Conservation (phyloP, 2,329 filamentous ascomycete species). For the Metarhizium robertsii region DNA sequence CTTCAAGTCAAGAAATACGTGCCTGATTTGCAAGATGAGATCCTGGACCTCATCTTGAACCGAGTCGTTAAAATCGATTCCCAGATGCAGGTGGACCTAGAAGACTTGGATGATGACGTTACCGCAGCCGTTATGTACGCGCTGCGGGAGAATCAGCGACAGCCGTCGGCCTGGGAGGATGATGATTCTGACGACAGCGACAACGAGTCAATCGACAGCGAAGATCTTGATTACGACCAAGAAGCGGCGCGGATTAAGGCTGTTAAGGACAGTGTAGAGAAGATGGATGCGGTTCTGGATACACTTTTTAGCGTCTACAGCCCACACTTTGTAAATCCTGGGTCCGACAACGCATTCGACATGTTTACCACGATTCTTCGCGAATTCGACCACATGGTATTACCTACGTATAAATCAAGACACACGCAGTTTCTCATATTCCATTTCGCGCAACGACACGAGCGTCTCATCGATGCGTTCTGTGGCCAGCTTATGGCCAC, state of each 20-base stretch:
- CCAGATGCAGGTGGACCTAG: slow-evolving; percentile 86
- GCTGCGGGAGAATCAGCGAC: slow-evolving; percentile 20
- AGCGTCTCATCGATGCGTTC: slow-evolving; percentile 72
- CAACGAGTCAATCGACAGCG: slow-evolving; percentile 61
- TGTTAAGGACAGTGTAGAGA: slow-evolving; percentile 74
- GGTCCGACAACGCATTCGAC: slow-evolving; percentile 58
- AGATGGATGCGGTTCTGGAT: slow-evolving; percentile 86
- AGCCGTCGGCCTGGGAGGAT: slow-evolving; percentile 34
- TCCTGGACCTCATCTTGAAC: slow-evolving; percentile 75
- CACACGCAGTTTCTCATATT: slow-evolving; percentile 95
- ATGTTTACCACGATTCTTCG: slow-evolving; percentile 71
- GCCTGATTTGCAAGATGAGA: slow-evolving; percentile 66
- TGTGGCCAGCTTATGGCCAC: slow-evolving; percentile 56
- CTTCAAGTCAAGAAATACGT: slow-evolving; percentile 69
- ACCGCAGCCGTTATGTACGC: slow-evolving; percentile 61
- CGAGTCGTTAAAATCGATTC: slow-evolving; percentile 90
- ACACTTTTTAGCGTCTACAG: slow-evolving; percentile 78
- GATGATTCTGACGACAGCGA: slow-evolving; percentile 52
- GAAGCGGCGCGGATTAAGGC: slow-evolving; percentile 56
- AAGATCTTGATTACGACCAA: slow-evolving; percentile 57
- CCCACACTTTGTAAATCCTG: slow-evolving; percentile 59
- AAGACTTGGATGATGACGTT: slow-evolving; percentile 84
- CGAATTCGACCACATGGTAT: slow-evolving; percentile 79
- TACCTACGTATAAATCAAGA: slow-evolving; percentile 83
- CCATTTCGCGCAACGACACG: slow-evolving; percentile 81